Evolutionary conservation across 164 flowering plant species (phyloP), one percentile per base, ranked within the genome.

Genomic region (Sedum album): DNA sequence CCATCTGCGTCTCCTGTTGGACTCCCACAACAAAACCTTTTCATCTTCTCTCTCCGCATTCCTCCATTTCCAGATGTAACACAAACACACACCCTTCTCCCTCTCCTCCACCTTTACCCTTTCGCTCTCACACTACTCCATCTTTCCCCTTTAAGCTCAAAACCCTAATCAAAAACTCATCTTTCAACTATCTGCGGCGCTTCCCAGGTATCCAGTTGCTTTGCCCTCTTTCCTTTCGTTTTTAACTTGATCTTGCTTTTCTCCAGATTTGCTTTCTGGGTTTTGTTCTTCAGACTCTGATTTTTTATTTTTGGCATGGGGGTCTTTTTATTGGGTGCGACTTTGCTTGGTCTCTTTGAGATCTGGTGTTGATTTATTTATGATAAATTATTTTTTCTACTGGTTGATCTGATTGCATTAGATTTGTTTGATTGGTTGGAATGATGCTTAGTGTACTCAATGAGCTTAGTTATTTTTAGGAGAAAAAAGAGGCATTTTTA

Each of bases 191-290:
- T 18, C 20, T 48, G 2, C 53, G 2, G 53, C 20, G n/a, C n/a
- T n/a, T 18, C 15, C 15, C 53, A 3, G 0, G 18, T 3, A 55
- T 6, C 31, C 30, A 23, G 4, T 44, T 55, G 30, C 31, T n/a
- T 18, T 18, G 57, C 26, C 60, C 60, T 55, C 31, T 8, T 26
- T 10, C 60, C 14, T 55, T 26, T 23, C 60, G 15, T n/a, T 49
- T 49, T 23, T 31, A 55, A 23, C 60, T 55, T 55, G 60, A 25
- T 55, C 60, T 55, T 55, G 14, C 2, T 55, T 10, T 10, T 55
- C 26, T 55, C 15, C 30, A 55, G 60, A 55, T 55, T 55, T 55
- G 31, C 60, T 55, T 55, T 23, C 60, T 55, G 60, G 60, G 28
- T 55, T 55, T 55, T 55, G 26, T 8, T 21, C 7, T 35, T 35